Conservation (phyloP, 257 asterid species). For the Solanum appendiculatum region DNA sequence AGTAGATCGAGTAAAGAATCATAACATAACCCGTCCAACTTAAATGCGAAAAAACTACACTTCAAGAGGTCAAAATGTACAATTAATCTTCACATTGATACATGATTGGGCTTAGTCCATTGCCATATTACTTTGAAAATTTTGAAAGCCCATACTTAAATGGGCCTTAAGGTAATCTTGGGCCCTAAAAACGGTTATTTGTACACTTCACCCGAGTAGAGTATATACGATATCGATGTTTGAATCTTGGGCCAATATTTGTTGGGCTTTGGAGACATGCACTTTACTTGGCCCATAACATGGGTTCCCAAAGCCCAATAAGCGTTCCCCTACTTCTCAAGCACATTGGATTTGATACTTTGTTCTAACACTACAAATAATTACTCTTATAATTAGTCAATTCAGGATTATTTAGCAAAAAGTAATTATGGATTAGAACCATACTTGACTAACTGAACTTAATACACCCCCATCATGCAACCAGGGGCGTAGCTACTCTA, state of each 20-base stretch:
- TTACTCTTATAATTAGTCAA: background rate
- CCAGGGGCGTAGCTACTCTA: too few relatives aligned
- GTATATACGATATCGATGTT: background rate
- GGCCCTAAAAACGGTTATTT: background rate
- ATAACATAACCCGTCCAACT: background rate
- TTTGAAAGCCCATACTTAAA: background rate
- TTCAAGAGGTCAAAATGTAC: background rate
- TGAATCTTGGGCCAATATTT: background rate
- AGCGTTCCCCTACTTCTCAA: background rate
- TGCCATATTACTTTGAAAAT: too few relatives aligned
- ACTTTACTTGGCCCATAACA: background rate
- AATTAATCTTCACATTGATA: background rate
- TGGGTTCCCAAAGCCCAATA: background rate
- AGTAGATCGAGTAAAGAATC: background rate
- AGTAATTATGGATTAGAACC: background rate
- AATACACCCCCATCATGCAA: too few relatives aligned
- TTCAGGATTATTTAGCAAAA: background rate
- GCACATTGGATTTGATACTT: background rate
- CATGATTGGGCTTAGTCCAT: background rate
- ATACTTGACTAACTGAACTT: too few relatives aligned
- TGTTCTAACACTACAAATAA: background rate
- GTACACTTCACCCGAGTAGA: background rate
- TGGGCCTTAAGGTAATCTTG: background rate
- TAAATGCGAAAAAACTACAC: background rate
- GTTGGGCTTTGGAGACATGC: background rate